Evolutionary conservation across 192 early-diverging fungal species (phyloP).

Genomic region (Helicostylum pulchrum): DNA sequence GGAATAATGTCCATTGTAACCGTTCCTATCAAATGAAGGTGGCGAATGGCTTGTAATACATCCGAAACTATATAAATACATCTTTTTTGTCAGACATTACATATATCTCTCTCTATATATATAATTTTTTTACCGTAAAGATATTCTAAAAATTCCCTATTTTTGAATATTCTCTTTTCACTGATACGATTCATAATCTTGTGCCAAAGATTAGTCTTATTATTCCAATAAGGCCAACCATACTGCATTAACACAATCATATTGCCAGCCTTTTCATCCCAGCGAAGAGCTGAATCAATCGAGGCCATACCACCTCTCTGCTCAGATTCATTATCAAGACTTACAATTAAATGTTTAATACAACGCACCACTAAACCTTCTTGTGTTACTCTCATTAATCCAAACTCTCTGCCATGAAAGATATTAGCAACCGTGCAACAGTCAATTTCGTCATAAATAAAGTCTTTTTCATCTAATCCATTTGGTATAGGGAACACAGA

Average conservation of each 20-base stretch:
- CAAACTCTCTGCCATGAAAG: slow-evolving; percentile 32
- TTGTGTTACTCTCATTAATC: slow-evolving; percentile 32
- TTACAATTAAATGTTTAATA: slow-evolving; percentile 36
- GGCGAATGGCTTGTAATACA: slow-evolving; percentile 25
- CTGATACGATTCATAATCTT: slow-evolving; percentile 31
- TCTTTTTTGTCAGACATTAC: slow-evolving; percentile 1
- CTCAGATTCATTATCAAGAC: slow-evolving; percentile 29
- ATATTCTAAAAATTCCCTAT: slow-evolving; percentile 34
- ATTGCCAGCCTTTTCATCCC: slow-evolving; percentile 33
- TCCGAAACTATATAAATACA: slow-evolving; percentile 22
- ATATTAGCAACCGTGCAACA: slow-evolving; percentile 21
- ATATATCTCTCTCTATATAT: background rate
- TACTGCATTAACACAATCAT: slow-evolving; percentile 39
- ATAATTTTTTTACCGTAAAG: slow-evolving; percentile 22
- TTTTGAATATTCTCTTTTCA: slow-evolving; percentile 33
- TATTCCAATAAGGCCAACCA: slow-evolving; percentile 36
- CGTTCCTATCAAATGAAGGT: slow-evolving; percentile 23
- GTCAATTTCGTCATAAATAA: slow-evolving; percentile 31
- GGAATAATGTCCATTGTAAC: slow-evolving; percentile 34
- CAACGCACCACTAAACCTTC: slow-evolving; percentile 33
- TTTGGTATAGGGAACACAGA: slow-evolving; percentile 33
- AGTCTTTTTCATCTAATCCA: slow-evolving; percentile 28
- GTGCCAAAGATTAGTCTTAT: slow-evolving; percentile 26
- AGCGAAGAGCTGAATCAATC: slow-evolving; percentile 34
- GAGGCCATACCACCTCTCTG: slow-evolving; percentile 31